These are phyloP conservation scores for Aspergillus melleus DNA, from an alignment of 2,329 filamentous ascomycete genomes.

Conservation along the genomic window DNA sequence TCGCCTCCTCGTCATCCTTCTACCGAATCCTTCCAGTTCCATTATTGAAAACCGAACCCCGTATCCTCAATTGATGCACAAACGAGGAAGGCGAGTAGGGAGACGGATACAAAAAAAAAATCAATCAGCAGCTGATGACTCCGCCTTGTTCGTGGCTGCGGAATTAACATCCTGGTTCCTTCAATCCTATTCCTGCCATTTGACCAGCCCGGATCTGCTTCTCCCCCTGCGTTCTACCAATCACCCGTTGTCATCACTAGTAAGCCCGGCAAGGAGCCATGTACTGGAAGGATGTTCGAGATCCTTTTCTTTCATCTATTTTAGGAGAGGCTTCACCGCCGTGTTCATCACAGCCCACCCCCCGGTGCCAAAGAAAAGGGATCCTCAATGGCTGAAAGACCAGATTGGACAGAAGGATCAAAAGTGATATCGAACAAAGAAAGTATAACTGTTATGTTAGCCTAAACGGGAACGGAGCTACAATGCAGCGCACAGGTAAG, in stretches of 20 bases:
- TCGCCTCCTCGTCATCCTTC: background rate
- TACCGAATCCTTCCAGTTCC: background rate
- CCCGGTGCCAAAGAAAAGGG: background rate
- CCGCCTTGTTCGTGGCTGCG: background rate
- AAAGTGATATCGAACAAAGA: background rate
- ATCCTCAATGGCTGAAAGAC: background rate
- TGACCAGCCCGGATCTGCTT: too few relatives aligned
- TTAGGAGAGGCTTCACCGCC: too few relatives aligned
- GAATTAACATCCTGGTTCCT: background rate
- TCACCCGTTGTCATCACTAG: too few relatives aligned
- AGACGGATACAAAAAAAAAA: background rate
- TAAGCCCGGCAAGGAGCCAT: too few relatives aligned
- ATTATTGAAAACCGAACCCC: background rate
- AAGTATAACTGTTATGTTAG: background rate
- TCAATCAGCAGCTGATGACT: background rate
- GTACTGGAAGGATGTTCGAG: too few relatives aligned
- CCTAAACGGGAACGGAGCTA: background rate
- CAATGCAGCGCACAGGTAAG: constrained; percentile 2
- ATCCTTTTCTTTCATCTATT: too few relatives aligned
- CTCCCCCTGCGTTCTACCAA: too few relatives aligned
- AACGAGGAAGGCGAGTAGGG: background rate
- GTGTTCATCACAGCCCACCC: background rate
- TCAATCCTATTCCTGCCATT: too few relatives aligned
- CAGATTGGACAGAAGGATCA: background rate
- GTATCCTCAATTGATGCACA: too few relatives aligned